Evolutionary conservation across 2,329 filamentous ascomycete genomes (phyloP).

Genomic region (Colletotrichum chlorophyti): DNA sequence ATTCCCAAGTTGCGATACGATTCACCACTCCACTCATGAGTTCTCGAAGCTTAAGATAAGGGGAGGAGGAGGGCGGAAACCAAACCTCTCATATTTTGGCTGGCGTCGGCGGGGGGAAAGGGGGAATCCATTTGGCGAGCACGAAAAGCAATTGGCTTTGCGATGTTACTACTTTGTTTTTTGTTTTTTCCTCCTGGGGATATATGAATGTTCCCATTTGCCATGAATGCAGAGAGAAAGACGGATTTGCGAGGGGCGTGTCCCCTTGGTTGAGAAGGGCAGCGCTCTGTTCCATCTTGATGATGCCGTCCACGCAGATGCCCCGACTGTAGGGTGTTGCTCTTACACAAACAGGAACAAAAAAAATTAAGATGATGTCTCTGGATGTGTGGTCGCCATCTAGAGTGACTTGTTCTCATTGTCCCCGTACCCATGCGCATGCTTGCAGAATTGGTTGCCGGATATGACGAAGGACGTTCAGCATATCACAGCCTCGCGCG

Average conservation of each 20-base stretch:
- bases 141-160: constrained; percentile 27
- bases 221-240: constrained; percentile 18
- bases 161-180: constrained; percentile 5
- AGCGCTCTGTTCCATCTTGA: no score
- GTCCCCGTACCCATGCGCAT: background rate
- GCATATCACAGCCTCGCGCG: background rate
- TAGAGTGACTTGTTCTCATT: background rate
- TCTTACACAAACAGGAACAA: constrained; percentile 23
- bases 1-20: constrained; percentile 29
- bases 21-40: constrained; percentile 29
- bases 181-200: constrained; percentile 9
- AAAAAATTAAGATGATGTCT: constrained; percentile 28
- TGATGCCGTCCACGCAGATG: background rate
- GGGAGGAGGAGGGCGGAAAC: constrained; percentile 13
- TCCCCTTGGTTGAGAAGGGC: no score
- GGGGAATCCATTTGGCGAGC: constrained; percentile 26
- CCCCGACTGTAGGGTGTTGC: background rate
- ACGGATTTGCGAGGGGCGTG: constrained; percentile 1
- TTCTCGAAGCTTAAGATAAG: constrained; percentile 10
- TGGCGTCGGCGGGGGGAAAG: constrained; percentile 27
- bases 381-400: background rate
- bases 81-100: constrained; percentile 26
- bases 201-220: constrained; percentile 21
- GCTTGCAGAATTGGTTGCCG: background rate
- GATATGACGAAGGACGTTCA: background rate